Evolutionary conservation across 805 yeast genomes (phyloP).

Genomic region (Metschnikowia colocasiae): DNA sequence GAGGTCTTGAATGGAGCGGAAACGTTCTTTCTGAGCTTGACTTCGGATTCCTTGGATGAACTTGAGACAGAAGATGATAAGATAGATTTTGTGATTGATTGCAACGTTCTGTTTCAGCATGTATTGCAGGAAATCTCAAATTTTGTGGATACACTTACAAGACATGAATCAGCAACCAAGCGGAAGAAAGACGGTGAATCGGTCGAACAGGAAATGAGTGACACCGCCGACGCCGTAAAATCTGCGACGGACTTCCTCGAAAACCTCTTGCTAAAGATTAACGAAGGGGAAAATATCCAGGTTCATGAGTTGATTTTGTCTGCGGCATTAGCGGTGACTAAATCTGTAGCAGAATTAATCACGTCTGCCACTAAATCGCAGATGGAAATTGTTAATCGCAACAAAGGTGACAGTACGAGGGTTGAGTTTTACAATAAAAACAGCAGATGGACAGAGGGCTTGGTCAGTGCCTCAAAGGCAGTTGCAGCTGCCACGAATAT

Average conservation of each 20-base stretch:
- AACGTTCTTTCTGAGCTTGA: slow-evolving; percentile 55
- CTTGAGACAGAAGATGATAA: slow-evolving; percentile 57
- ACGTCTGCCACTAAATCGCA: slow-evolving; percentile 78
- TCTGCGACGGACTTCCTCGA: slow-evolving; percentile 61
- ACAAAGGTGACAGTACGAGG: slow-evolving; percentile 60
- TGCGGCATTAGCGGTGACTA: slow-evolving; percentile 77
- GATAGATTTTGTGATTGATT: slow-evolving; percentile 71
- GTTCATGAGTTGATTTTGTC: slow-evolving; percentile 73
- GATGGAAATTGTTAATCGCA: slow-evolving; percentile 70
- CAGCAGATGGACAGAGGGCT: slow-evolving; percentile 91
- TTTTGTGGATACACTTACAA: slow-evolving; percentile 50
- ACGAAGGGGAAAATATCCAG: slow-evolving; percentile 55
- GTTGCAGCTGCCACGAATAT: slow-evolving; percentile 80
- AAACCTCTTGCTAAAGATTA: slow-evolving; percentile 50
- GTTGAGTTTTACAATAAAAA: slow-evolving; percentile 82
- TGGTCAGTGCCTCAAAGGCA: slow-evolving; percentile 82
- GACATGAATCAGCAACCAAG: slow-evolving; percentile 16
- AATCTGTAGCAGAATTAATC: slow-evolving; percentile 69
- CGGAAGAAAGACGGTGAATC: slow-evolving; percentile 43
- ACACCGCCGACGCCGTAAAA: slow-evolving; percentile 67
- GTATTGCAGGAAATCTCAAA: slow-evolving; percentile 55
- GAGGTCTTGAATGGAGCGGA: slow-evolving; percentile 60
- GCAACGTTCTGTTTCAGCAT: slow-evolving; percentile 72
- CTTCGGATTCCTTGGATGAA: slow-evolving; percentile 48
- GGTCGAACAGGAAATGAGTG: slow-evolving; percentile 69